A percentile compares a stretch with the other conserved stretches of the same genome.
Evolutionary conservation across 371 early-diverging fungal species (phyloP).

Genomic region (Funneliformis caledonium): DNA sequence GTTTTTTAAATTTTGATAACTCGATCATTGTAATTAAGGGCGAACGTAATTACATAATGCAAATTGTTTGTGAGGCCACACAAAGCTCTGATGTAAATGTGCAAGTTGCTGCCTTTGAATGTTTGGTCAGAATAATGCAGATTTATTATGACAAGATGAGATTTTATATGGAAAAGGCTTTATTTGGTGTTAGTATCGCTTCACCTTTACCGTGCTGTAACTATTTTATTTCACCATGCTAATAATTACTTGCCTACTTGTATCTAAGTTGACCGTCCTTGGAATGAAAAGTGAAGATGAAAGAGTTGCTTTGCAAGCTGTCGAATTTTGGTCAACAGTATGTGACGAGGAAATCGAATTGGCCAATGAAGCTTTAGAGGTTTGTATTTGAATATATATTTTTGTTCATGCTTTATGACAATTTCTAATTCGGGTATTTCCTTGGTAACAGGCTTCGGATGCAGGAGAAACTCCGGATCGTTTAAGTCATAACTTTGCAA

Average conservation of each 20-base stretch:
- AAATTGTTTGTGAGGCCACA: conserved; percentile 95
- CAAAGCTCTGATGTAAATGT: conserved; percentile 76
- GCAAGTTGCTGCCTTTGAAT: conserved; percentile 89
- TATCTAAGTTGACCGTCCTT: conserved; percentile 74
- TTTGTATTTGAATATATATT: conserved; percentile 2
- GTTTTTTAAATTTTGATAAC: not conserved
- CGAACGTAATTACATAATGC: conserved; percentile 97
- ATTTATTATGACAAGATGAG: conserved; percentile 95
- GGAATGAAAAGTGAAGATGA: conserved; percentile 89
- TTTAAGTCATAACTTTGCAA: conserved; percentile 75
- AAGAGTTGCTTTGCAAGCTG: conserved; percentile 90
- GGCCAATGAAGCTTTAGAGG: conserved; percentile 58
- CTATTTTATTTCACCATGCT: not conserved
- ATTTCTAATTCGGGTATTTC: not conserved
- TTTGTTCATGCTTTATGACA: not conserved
- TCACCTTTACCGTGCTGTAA: not conserved
- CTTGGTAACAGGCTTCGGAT: conserved; percentile 55
- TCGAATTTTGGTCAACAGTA: conserved; percentile 98
- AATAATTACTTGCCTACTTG: not conserved
- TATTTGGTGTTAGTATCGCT: conserved; percentile 73
- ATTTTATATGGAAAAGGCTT: conserved; percentile 92
- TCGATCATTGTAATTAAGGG: conserved; percentile 49
- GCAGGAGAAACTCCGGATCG: conserved; percentile 62
- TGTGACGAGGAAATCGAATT: conserved; percentile 92
- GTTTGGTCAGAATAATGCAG: conserved; percentile 93